Evolutionary conservation across 208 protist genomes (phyloP).

Genomic region (Leishmania mexicana): DNA sequence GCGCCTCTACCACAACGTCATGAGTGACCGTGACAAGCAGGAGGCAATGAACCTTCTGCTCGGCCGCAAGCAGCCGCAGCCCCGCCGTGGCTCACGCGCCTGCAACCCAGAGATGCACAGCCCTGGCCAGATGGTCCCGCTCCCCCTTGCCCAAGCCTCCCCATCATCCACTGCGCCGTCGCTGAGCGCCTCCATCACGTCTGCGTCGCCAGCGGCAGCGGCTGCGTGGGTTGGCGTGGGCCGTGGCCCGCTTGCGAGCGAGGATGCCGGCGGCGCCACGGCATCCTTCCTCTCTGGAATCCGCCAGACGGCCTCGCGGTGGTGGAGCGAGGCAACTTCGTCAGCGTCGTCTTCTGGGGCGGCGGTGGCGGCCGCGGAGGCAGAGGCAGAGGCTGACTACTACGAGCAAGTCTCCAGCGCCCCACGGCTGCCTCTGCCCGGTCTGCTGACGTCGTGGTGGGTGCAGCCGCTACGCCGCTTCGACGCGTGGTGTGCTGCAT

Average conservation of each 20-base stretch:
- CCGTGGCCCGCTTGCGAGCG: conserved; percentile 3
- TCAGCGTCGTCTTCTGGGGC: not conserved
- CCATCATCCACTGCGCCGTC: conserved; percentile 4
- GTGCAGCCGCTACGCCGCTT: conserved; percentile 38
- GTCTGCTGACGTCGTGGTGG: conserved; percentile 53
- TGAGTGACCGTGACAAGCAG: conserved; percentile 84
- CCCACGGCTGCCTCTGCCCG: conserved; percentile 28
- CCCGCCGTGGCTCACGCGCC: conserved; percentile 20
- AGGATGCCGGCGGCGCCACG: not conserved
- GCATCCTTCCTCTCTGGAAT: conserved; percentile 24
- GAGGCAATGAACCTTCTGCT: conserved; percentile 81
- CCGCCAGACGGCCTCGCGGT: conserved; percentile 18
- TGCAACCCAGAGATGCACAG: conserved; percentile 23
- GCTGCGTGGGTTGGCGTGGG: conserved; percentile 1
- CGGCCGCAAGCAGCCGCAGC: conserved; percentile 62
- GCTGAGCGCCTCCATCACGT: conserved; percentile 17
- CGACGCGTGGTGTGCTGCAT: conserved; percentile 16
- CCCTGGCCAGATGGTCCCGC: conserved; percentile 10
- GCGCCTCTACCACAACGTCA: conserved; percentile 88
- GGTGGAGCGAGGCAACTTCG: conserved; percentile 20
- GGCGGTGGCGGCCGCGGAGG: not conserved
- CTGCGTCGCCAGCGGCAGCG: conserved; percentile 1
- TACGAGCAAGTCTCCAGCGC: conserved; percentile 48
- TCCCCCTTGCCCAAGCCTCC: not conserved
- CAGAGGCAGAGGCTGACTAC: conserved; percentile 49